Conservation (phyloP, 1,139 yeast species). For the Maudiozyma humilis region DNA sequence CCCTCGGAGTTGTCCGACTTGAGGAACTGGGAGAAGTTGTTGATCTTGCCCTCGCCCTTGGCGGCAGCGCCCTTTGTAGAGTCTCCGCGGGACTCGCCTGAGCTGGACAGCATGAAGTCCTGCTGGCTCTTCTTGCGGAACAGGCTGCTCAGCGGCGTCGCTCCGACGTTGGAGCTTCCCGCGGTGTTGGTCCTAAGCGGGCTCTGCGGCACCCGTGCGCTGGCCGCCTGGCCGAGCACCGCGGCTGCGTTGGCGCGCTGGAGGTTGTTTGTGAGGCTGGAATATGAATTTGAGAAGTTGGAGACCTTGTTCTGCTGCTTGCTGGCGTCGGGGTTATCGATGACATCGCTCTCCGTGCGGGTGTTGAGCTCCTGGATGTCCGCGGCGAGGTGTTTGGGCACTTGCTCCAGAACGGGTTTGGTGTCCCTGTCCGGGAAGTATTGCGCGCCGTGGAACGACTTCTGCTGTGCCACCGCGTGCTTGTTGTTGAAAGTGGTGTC, state of each 20-base stretch:
- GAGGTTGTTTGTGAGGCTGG: conserved; percentile 27
- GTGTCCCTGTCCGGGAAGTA: not conserved
- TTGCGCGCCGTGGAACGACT: not conserved
- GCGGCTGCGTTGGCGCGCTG: conserved; percentile 15
- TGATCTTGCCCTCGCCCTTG: conserved; percentile 6
- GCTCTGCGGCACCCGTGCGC: not conserved
- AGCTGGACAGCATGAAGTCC: not conserved
- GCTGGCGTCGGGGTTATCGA: not conserved
- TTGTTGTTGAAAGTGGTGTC: not conserved
- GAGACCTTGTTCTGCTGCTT: conserved; percentile 4
- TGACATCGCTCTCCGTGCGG: not conserved
- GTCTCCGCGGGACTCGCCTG: not conserved
- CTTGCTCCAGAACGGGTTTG: not conserved
- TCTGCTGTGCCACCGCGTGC: not conserved
- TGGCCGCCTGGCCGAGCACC: conserved; percentile 2
- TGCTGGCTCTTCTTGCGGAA: conserved; percentile 4
- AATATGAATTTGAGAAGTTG: conserved; percentile 26
- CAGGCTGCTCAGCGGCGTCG: conserved; percentile 4
- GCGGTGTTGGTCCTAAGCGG: not conserved
- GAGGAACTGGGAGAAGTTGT: conserved; percentile 33
- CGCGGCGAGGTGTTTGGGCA: conserved; percentile 1
- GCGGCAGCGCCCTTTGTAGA: not conserved
- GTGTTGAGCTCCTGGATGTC: not conserved
- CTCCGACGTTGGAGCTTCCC: not conserved
- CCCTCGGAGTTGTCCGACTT: conserved; percentile 33